A percentile compares a stretch with the other conserved stretches of the same genome.
These are phyloP conservation scores for Colletotrichum scovillei DNA, from an alignment of 2,329 filamentous ascomycete genomes.

Conservation along the genomic window DNA sequence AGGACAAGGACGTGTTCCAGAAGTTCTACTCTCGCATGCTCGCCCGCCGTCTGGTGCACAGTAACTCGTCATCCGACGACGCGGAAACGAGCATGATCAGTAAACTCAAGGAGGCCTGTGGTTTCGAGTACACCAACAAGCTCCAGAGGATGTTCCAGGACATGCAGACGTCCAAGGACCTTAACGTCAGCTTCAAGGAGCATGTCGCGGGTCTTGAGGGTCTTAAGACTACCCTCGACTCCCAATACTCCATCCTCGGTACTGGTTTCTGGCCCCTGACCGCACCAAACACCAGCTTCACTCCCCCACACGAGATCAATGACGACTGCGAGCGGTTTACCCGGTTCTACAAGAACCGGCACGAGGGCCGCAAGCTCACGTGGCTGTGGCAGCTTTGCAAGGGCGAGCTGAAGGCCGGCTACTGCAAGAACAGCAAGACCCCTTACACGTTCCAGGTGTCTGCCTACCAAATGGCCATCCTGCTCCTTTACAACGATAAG, in stretches of 20 bases:
- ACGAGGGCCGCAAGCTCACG: conserved; percentile 94
- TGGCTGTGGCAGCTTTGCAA: conserved; percentile 99
- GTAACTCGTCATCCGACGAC: conserved; percentile 95
- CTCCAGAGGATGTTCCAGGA: conserved; percentile 99
- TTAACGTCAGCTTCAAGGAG: conserved; percentile 90
- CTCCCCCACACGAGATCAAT: conserved; percentile 85
- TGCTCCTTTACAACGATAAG: conserved; percentile 93
- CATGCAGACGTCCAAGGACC: conserved; percentile 98
- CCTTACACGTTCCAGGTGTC: conserved; percentile 98
- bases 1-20: conserved; percentile 99
- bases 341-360: conserved; percentile 95
- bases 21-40: conserved; percentile 99
- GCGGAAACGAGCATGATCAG: conserved; percentile 99
- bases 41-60: conserved; percentile 92
- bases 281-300: conserved; percentile 88
- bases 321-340: conserved; percentile 91
- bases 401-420: conserved; percentile 94
- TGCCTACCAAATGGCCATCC: conserved; percentile 96
- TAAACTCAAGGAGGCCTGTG: conserved; percentile 98
- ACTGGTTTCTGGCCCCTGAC: conserved; percentile 98
- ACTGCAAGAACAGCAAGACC: conserved; percentile 88
- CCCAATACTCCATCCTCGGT: conserved; percentile 91
- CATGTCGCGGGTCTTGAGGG: conserved; percentile 74
- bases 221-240: conserved; percentile 80
- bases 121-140: conserved; percentile 99